phyloP scores from a whole-genome alignment of 2,329 filamentous ascomycete genomes.

The Emergomyces orientalis region DNA sequence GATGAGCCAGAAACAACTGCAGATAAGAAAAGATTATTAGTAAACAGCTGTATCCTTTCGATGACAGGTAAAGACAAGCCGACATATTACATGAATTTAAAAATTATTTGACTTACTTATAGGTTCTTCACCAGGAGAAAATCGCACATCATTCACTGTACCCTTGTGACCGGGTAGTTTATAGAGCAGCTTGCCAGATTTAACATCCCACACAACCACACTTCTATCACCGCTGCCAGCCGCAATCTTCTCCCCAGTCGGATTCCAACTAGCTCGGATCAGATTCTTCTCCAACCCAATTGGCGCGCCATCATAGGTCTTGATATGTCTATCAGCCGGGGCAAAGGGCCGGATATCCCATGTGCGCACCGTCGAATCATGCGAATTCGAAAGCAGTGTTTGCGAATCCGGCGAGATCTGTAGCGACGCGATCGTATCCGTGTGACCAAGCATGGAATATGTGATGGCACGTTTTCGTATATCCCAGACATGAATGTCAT shows the following conservation, averaged over 20 bases:
- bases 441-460: constrained; percentile 82
- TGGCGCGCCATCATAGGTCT: constrained; percentile 86
- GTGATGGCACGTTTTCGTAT: constrained; percentile 80
- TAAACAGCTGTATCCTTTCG: background rate
- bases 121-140: constrained; percentile 74
- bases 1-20: constrained; percentile 80
- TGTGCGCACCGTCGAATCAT: constrained; percentile 86
- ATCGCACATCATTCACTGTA: constrained; percentile 87
- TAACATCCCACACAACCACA: constrained; percentile 81
- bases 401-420: constrained; percentile 89
- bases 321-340: constrained; percentile 71
- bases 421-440: constrained; percentile 83
- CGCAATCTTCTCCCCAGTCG: constrained; percentile 73
- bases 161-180: constrained; percentile 94
- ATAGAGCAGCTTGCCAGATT: constrained; percentile 82
- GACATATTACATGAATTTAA: background rate
- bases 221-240: constrained; percentile 85
- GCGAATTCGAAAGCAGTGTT: constrained; percentile 78
- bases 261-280: constrained; percentile 81
- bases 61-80: background rate
- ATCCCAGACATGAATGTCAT: constrained; percentile 96
- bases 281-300: constrained; percentile 85
- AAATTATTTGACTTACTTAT: constrained; percentile 57
- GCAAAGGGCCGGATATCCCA: constrained; percentile 97
- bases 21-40: constrained; percentile 17